Base-by-base conservation (phyloP, 1,139 yeast genomes). In the Scheffersomyces stambukii region DNA sequence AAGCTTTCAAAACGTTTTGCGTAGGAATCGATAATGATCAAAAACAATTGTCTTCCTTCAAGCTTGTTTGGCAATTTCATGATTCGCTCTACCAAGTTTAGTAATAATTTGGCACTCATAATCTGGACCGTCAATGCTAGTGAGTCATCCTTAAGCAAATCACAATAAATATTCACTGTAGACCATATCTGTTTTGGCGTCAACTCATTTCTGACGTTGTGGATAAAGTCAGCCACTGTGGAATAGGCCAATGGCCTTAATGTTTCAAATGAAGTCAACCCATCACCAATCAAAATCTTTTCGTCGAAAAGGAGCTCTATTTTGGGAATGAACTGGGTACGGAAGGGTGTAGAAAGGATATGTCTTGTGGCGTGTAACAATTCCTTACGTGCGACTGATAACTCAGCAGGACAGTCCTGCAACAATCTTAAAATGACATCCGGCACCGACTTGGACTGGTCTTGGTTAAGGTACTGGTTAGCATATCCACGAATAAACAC, bases 391-490 rank as follows among this genome's bases (percentile, higher is more conserved):
- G 96, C 95, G 4, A 89, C 81, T 3, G 95, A 83, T 28, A 88
- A 64, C 52, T 91, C 97, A n/a, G 95, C 81, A 4, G 99, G 98
- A 51, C 97, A 91, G 52, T 93, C 98, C 53, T 88, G 95, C 25
- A 93, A 63, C 25, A 93, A 62, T 41, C 97, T 66, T 35, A 91
- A 74, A 17, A 91, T 84, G 29, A 89, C 75, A 39, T 84, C 95
- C 0, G 99, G 98, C 4, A 93, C 86, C 14, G 70, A 63, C 31
- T 68, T 66, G 18, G 80, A 75, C 36, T 84, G 86, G 36, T 76
- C 78, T 9, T 69, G 68, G 30, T 74, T 70, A 42, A 91, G 58
- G 31, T 72, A 67, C 27, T 77, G 78, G 19, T 76, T 72, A 2
- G 94, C 79, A 46, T 81, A 83, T 6, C 95, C 91, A 42, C 97